Conservation (phyloP, 2,329 filamentous ascomycete species). For the Diaporthe capsici region DNA sequence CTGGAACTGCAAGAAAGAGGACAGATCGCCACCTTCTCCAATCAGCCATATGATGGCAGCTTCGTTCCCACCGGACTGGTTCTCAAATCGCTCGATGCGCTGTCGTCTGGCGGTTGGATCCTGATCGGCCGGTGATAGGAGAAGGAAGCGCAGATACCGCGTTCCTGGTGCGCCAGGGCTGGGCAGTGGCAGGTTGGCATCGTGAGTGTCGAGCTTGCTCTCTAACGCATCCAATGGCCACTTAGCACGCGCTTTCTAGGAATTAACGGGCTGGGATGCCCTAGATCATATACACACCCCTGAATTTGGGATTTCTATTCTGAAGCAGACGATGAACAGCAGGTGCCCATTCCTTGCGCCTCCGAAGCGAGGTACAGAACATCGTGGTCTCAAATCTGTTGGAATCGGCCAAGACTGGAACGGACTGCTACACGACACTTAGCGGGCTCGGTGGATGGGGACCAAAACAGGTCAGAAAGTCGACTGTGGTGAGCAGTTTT, state of each 20-base stretch:
- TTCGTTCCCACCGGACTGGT: slow-evolving; percentile 56
- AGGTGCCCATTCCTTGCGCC: slow-evolving; percentile 54
- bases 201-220: slow-evolving; percentile 57
- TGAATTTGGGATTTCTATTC: slow-evolving; percentile 44
- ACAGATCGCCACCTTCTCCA: slow-evolving; percentile 48
- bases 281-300: slow-evolving; percentile 37
- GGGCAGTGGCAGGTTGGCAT: slow-evolving; percentile 58
- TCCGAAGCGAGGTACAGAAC: slow-evolving; percentile 57
- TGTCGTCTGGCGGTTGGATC: slow-evolving; percentile 45
- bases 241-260: slow-evolving; percentile 13
- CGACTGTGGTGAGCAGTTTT: not conserved
- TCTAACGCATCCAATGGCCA: slow-evolving; percentile 51
- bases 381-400: slow-evolving; percentile 41
- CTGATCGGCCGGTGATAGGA: slow-evolving; percentile 57
- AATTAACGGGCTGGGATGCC: no score
- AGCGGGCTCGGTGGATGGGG: not conserved
- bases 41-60: slow-evolving; percentile 62
- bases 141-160: slow-evolving; percentile 54
- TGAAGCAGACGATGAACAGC: slow-evolving; percentile 49
- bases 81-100: slow-evolving; percentile 58
- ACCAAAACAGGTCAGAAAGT: not conserved
- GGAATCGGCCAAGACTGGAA: not conserved
- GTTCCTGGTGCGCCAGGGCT: slow-evolving; percentile 33
- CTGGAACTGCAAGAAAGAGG: slow-evolving; percentile 60
- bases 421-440: not conserved